Evolutionary conservation across 2,329 filamentous ascomycete species (phyloP).

Genomic region (Microdochium nivale): DNA sequence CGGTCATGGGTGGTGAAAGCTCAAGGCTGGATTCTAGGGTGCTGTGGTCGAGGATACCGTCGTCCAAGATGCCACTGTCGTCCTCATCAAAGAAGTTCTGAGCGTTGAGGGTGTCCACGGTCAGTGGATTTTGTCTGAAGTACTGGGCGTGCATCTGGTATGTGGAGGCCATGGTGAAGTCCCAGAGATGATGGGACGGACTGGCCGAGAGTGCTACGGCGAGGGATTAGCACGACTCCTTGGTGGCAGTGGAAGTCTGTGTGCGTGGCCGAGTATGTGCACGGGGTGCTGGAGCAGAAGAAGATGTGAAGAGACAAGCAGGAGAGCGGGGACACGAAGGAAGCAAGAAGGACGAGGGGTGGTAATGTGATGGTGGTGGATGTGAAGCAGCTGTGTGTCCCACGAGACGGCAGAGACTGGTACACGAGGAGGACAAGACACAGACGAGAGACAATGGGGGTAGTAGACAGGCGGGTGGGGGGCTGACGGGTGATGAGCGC

Average conservation of each 20-base stretch:
- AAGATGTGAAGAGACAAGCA: background rate
- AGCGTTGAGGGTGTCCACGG: conserved; percentile 43
- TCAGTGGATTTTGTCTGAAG: conserved; percentile 34
- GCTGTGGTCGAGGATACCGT: conserved; percentile 50
- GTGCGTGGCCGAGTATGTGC: background rate
- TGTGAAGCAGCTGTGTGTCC: background rate
- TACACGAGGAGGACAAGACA: background rate
- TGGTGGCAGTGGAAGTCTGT: background rate
- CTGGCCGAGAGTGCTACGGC: background rate
- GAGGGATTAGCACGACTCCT: background rate
- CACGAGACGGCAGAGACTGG: background rate
- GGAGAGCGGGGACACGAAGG: background rate
- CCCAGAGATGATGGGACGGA: background rate
- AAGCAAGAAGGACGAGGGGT: background rate
- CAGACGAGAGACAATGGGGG: background rate
- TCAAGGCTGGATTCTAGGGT: conserved; percentile 53
- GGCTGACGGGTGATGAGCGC: background rate
- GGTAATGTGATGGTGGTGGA: background rate
- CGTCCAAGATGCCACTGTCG: conserved; percentile 51
- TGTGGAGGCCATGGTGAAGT: conserved; percentile 38
- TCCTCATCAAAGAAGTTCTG: conserved; percentile 55
- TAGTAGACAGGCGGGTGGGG: background rate
- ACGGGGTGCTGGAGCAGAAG: background rate
- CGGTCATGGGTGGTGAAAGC: conserved; percentile 54
- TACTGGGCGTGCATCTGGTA: conserved; percentile 44